These are phyloP conservation scores for Jackrogersella minutella DNA, from an alignment of 495 filamentous ascomycete genomes.

Conservation along the genomic window DNA sequence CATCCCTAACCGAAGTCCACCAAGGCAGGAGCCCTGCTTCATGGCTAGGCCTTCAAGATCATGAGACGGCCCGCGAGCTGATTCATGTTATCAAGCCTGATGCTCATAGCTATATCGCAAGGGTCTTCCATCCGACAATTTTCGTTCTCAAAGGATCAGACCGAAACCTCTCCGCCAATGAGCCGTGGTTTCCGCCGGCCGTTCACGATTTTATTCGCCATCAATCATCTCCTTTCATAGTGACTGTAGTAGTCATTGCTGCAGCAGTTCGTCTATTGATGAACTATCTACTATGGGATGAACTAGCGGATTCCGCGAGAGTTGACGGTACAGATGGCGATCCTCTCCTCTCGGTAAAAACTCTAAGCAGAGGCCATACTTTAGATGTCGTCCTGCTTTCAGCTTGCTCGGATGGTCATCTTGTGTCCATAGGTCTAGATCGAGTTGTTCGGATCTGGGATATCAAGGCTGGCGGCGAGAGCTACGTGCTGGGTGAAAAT, in stretches of 20 bases:
- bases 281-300: conserved; percentile 69
- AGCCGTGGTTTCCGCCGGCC: conserved; percentile 58
- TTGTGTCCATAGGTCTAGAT: conserved; percentile 73
- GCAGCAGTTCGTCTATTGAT: conserved; percentile 68
- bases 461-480: conserved; percentile 52
- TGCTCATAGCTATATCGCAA: conserved; percentile 70
- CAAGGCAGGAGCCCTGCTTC: conserved; percentile 72
- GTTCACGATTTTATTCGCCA: conserved; percentile 64
- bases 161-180: conserved; percentile 54
- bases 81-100: conserved; percentile 72
- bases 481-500: conserved; percentile 50
- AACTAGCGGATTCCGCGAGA: conserved; percentile 46
- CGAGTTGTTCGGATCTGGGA: conserved; percentile 68
- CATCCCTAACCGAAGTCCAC: conserved; percentile 61
- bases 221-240: conserved; percentile 63
- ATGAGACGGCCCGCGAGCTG: conserved; percentile 74
- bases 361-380: conserved; percentile 65
- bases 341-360: conserved; percentile 62
- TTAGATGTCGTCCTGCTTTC: conserved; percentile 70
- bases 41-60: conserved; percentile 76
- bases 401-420: conserved; percentile 62
- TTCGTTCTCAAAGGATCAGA: conserved; percentile 72
- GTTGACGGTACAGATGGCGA: conserved; percentile 53
- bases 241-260: conserved; percentile 62
- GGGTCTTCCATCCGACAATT: conserved; percentile 71